These are phyloP conservation scores for Blastomyces silverae DNA, from an alignment of 2,329 filamentous ascomycete genomes.

Conservation along the genomic window DNA sequence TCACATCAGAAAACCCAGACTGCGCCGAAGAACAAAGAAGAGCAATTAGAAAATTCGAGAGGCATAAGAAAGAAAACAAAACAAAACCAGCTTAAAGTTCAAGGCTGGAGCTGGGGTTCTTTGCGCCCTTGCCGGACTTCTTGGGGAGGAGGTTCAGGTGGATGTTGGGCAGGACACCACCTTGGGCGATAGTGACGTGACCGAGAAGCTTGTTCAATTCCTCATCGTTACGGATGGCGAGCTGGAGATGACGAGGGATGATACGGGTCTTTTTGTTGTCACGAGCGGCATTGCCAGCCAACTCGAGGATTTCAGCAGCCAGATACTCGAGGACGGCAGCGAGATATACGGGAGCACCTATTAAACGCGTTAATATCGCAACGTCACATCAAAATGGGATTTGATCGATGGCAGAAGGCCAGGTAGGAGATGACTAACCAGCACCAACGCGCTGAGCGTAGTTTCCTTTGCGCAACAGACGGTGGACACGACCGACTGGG, in stretches of 20 bases:
- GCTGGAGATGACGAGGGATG: constrained; percentile 96
- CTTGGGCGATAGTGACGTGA: constrained; percentile 93
- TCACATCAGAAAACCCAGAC: constrained; percentile 64
- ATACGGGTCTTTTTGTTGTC: constrained; percentile 99
- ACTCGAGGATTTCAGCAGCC: constrained; percentile 95
- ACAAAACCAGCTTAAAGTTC: constrained; percentile 71
- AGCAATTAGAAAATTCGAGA: constrained; percentile 43
- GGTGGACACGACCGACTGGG: constrained; percentile 98
- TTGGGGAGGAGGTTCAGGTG: constrained; percentile 98
- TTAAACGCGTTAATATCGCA: constrained; percentile 25
- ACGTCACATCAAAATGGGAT: background rate
- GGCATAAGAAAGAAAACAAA: constrained; percentile 42
- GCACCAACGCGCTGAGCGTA: constrained; percentile 99
- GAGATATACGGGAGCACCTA: constrained; percentile 86
- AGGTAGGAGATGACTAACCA: constrained; percentile 47
- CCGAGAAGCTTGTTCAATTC: constrained; percentile 98
- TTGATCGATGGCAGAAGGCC: constrained; percentile 9
- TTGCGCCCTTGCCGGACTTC: constrained; percentile 95
- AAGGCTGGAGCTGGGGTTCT: constrained; percentile 68
- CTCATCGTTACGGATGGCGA: constrained; percentile 98
- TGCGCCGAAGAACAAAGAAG: constrained; percentile 64
- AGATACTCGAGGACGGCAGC: constrained; percentile 98
- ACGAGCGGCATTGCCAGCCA: constrained; percentile 96
- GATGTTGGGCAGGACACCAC: constrained; percentile 94
- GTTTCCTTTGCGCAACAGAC: constrained; percentile 98